phyloP scores from a whole-genome alignment of 1,284 basidiomycete genomes.

The Omphalotus olearius region DNA sequence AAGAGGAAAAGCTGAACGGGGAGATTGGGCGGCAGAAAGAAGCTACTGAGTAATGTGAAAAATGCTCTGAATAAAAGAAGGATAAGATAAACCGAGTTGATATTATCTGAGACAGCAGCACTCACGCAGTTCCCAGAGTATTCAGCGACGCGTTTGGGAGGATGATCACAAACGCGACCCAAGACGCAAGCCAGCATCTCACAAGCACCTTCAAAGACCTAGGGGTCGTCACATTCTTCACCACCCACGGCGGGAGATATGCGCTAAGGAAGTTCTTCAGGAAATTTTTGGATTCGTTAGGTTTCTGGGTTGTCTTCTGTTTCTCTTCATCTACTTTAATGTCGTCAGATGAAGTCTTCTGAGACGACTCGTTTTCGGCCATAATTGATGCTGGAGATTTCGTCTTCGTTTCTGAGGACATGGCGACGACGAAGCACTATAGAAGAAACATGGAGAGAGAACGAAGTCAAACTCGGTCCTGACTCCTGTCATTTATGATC shows the following conservation, averaged over 20 bases:
- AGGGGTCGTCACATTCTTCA: conserved; percentile 16
- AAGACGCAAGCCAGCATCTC: conserved; percentile 22
- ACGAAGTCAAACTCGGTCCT: too few species aligned
- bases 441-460: too few species aligned
- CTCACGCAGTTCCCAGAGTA: conserved; percentile 22
- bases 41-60: conserved; percentile 20
- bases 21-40: conserved; percentile 24
- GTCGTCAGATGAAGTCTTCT: too few species aligned
- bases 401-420: too few species aligned
- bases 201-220: conserved; percentile 20
- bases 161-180: conserved; percentile 21
- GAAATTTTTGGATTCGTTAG: too few species aligned
- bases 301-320: too few species aligned
- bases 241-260: conserved; percentile 19
- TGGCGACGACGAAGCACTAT: too few species aligned
- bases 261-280: not conserved
- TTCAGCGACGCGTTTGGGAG: conserved; percentile 21
- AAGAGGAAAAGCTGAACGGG: conserved; percentile 25
- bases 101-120: not conserved
- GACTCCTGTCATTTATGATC: too few species aligned
- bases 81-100: not conserved
- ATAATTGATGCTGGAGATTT: too few species aligned
- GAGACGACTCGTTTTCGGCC: too few species aligned
- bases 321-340: too few species aligned
- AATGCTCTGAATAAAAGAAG: conserved; percentile 17